Conservation (phyloP, 306 rosid species). For the Corylus heterophylla region DNA sequence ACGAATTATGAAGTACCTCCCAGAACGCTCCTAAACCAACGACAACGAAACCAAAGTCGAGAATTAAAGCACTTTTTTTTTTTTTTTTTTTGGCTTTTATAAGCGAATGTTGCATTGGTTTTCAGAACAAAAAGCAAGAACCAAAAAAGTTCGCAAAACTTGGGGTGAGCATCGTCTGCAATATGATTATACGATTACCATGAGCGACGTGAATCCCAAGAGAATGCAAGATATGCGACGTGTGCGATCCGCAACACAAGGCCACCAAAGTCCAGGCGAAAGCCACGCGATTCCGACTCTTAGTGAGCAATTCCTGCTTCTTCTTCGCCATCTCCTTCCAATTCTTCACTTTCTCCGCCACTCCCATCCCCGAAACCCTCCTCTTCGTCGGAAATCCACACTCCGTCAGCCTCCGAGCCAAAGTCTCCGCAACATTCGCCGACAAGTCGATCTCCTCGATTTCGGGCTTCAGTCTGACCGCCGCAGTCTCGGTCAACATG, state of each 20-base stretch:
- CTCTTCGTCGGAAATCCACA: conserved; percentile 78
- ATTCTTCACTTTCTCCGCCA: conserved; percentile 81
- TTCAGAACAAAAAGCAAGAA: background rate
- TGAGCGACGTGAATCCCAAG: conserved; percentile 83
- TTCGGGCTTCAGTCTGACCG: conserved; percentile 60
- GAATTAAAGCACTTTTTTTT: background rate
- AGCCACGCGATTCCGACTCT: conserved; percentile 77
- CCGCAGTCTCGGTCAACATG: conserved; percentile 98
- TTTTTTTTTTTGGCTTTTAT: background rate
- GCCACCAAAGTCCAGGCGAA: conserved; percentile 96
- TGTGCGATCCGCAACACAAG: conserved; percentile 91
- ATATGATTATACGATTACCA: conserved; percentile 44
- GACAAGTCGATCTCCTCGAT: conserved; percentile 28
- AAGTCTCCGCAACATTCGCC: conserved; percentile 59
- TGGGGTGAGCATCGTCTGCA: background rate
- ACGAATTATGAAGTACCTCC: conserved; percentile 84
- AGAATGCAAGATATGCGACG: conserved; percentile 84
- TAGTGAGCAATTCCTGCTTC: conserved; percentile 66
- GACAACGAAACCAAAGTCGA: conserved; percentile 10
- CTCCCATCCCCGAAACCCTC: conserved; percentile 71
- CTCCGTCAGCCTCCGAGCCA: conserved; percentile 71
- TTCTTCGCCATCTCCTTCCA: conserved; percentile 88
- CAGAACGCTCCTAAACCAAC: conserved; percentile 48
- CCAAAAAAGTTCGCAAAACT: background rate
- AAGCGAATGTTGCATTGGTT: background rate